Evolutionary conservation across 805 yeast species (phyloP).

Genomic region (Wickerhamomyces alni): DNA sequence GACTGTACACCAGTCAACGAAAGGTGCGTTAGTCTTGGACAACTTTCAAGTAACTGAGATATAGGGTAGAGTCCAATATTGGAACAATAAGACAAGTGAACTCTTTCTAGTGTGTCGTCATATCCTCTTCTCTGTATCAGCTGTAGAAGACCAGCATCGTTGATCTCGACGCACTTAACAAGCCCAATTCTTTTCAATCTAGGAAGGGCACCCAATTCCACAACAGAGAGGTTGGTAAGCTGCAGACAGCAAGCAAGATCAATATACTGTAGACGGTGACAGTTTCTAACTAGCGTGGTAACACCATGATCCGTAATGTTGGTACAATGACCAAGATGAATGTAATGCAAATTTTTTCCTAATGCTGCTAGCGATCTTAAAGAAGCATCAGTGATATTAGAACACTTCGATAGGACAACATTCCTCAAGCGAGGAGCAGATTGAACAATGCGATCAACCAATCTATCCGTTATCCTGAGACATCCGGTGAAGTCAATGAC

Average conservation of each 20-base stretch:
- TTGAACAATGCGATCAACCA: conserved; percentile 63
- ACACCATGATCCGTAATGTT: conserved; percentile 89
- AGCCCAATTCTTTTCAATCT: conserved; percentile 85
- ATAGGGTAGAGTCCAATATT: conserved; percentile 76
- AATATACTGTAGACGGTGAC: conserved; percentile 84
- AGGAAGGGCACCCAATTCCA: conserved; percentile 70
- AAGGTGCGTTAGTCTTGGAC: conserved; percentile 84
- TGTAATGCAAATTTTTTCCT: conserved; percentile 76
- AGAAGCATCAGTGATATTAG: conserved; percentile 77
- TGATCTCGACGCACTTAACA: conserved; percentile 84
- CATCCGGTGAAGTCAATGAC: conserved; percentile 84
- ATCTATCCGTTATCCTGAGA: conserved; percentile 69
- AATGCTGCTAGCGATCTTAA: conserved; percentile 63
- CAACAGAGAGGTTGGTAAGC: conserved; percentile 75
- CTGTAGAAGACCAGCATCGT: conserved; percentile 74
- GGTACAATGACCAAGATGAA: conserved; percentile 92
- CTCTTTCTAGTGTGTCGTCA: conserved; percentile 83
- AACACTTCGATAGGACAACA: conserved; percentile 85
- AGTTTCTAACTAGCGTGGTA: conserved; percentile 60
- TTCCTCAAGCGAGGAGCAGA: conserved; percentile 84
- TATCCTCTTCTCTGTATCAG: conserved; percentile 62
- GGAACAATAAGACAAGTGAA: conserved; percentile 88
- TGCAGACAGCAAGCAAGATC: conserved; percentile 94
- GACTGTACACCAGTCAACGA: conserved; percentile 89
- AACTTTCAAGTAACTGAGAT: conserved; percentile 62